Percentiles rank a stretch among this genome's conserved stretches.
Evolutionary conservation across 495 filamentous ascomycete genomes (phyloP).

Genomic region (Penicillium verhagenii): DNA sequence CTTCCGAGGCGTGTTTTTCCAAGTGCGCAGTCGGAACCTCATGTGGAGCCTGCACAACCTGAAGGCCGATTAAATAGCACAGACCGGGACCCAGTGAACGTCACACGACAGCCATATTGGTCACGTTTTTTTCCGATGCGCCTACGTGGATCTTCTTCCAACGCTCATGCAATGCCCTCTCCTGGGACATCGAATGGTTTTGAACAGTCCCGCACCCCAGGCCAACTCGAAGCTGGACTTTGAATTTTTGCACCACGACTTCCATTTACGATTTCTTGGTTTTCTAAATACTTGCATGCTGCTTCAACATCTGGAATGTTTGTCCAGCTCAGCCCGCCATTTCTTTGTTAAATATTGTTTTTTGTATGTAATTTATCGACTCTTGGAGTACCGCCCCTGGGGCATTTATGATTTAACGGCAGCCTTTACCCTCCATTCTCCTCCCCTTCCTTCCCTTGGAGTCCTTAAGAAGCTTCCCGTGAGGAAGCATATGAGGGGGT

Average conservation of each 20-base stretch:
- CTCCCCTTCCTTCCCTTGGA: not conserved
- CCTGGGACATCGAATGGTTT: not conserved
- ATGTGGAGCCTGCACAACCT: not conserved
- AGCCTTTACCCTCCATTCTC: too few relatives aligned
- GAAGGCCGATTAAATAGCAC: not conserved
- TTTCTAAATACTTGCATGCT: slow-evolving; percentile 10
- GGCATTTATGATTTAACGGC: not conserved
- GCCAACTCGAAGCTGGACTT: slow-evolving; percentile 37
- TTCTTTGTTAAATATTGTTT: slow-evolving; percentile 23
- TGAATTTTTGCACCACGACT: slow-evolving; percentile 1
- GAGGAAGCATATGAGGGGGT: not conserved
- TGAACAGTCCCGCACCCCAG: slow-evolving; percentile 23
- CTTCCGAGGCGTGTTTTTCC: slow-evolving; percentile 21
- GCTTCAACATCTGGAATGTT: slow-evolving; percentile 36
- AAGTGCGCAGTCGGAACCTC: not conserved
- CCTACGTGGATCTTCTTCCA: slow-evolving; percentile 10
- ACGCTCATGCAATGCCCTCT: not conserved
- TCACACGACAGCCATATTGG: slow-evolving; percentile 11
- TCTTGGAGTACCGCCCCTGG: not conserved
- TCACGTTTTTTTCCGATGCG: slow-evolving; percentile 21
- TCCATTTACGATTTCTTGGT: slow-evolving; percentile 5
- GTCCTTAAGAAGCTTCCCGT: not conserved
- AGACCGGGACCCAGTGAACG: not conserved
- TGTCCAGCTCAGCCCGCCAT: slow-evolving; percentile 4
- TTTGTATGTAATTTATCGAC: slow-evolving; percentile 22